Conservation (phyloP, 2,329 filamentous ascomycete genomes). For the Cryoendolithus antarcticus region DNA sequence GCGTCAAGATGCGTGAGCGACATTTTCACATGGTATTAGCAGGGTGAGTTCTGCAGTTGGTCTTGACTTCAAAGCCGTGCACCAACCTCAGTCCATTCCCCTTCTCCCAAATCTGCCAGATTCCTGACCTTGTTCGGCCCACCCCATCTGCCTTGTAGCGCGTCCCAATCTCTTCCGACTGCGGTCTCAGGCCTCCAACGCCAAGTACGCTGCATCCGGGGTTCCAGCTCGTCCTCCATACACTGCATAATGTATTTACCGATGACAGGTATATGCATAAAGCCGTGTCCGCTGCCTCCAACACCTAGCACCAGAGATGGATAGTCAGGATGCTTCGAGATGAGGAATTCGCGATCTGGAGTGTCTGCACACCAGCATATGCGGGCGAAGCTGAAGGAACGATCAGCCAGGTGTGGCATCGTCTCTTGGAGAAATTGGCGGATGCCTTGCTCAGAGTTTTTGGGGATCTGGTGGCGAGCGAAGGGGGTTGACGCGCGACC, state of each 20-base stretch:
- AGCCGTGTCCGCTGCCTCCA: constrained; percentile 42
- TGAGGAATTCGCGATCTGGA: constrained; percentile 41
- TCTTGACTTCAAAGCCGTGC: too few species aligned
- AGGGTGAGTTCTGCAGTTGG: too few species aligned
- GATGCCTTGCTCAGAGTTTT: constrained; percentile 35
- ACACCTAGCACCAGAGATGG: constrained; percentile 35
- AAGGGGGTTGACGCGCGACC: constrained; percentile 29
- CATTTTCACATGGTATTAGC: too few species aligned
- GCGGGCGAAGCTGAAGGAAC: constrained; percentile 37
- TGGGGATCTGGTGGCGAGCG: constrained; percentile 35
- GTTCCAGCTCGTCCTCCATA: constrained; percentile 34
- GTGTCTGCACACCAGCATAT: constrained; percentile 49
- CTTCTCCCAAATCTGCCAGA: constrained; percentile 27
- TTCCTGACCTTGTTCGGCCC: constrained; percentile 38
- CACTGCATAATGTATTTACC: constrained; percentile 39
- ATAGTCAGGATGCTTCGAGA: constrained; percentile 36
- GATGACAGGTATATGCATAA: constrained; percentile 41
- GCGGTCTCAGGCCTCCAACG: constrained; percentile 42
- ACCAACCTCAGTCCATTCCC: constrained; percentile 27
- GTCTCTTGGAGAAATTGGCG: constrained; percentile 38
- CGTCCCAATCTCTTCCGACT: constrained; percentile 33
- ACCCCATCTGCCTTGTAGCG: constrained; percentile 37
- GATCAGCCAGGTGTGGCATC: constrained; percentile 40
- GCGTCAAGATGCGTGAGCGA: too few species aligned
- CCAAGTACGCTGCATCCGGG: constrained; percentile 30